Base-by-base conservation (phyloP, 371 early-diverging fungal species). In the Mortierella sp. region DNA sequence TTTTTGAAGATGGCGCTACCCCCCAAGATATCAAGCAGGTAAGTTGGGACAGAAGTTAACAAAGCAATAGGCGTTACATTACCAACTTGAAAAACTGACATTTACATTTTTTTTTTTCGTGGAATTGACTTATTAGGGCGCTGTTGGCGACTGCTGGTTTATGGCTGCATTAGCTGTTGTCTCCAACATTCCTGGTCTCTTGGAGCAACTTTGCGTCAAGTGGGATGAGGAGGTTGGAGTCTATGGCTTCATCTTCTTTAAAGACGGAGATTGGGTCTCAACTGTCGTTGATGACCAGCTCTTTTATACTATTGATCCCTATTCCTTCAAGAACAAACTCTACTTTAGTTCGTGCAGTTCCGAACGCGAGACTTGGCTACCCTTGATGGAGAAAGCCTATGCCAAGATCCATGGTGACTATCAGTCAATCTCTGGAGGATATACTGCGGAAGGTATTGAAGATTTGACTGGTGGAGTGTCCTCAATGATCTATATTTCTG, bases 251-350 rank as follows among this genome's bases (percentile, higher is more conserved):
- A 83, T 73, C 65, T 70, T 80, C 28, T 86, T 83, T 70, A 82
- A 83, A 58, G 86, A 86, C 65, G 90, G 90, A 21, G 74, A 84
- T 63, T 90, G 90, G 90, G 82, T 88, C 9, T 90, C 90, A 65
- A 89, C 90, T 13, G 87, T 90, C 52, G 86, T 90, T 24, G 90
- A 90, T 71, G 89, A 89, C 70, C 90, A 85, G 63, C 82, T 90
- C 6, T 74, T 74, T 28, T 79, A 79, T 65, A 71, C 43, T 52
- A 24, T 74, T 15, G 68, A 79, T 24, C 40, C 52, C 19, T 84
- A 83, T 11, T 77, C 82, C 6, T 64, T 50, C 16, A 64, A 76
- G 28, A 83, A 85, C 2, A 59, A 69, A 15, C 73, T 87, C 21
- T 72, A 86, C 47, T 90, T 81, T 67, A 81, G 88, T 32, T 77